These are phyloP conservation scores for Trichoderma atroviride DNA, from an alignment of 2,329 filamentous ascomycete species.

Conservation along the genomic window DNA sequence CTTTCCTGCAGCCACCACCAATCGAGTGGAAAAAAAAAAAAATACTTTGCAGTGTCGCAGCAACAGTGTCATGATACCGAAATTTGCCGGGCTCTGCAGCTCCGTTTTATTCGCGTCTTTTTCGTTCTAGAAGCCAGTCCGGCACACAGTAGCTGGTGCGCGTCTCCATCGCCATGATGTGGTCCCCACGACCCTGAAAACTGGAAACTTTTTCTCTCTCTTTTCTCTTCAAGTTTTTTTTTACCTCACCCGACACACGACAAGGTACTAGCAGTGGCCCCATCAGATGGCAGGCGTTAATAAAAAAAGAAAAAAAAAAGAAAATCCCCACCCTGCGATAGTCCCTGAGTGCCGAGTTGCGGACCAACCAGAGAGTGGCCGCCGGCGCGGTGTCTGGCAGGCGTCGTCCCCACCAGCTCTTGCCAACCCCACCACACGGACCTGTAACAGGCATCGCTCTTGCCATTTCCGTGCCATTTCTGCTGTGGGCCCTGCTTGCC, in stretches of 20 bases:
- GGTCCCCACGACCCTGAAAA: constrained; percentile 14
- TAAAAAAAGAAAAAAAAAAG: constrained; percentile 7
- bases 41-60: background rate
- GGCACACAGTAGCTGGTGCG: background rate
- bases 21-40: background rate
- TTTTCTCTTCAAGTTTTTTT: background rate
- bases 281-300: background rate
- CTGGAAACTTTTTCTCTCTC: background rate
- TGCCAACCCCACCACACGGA: background rate
- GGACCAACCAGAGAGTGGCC: constrained; percentile 19
- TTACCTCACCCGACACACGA: constrained; percentile 8
- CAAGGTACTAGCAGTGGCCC: background rate
- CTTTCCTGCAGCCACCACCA: background rate
- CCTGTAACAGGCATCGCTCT: constrained; percentile 19
- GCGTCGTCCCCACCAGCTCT: constrained; percentile 17
- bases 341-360: constrained; percentile 20
- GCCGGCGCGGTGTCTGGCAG: constrained; percentile 5
- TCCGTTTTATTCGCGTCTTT: constrained; percentile 8
- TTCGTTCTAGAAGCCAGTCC: constrained; percentile 23
- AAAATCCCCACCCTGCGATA: background rate
- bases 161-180: constrained; percentile 10
- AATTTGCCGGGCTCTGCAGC: background rate
- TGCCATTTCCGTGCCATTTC: constrained; percentile 10
- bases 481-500: constrained; percentile 20
- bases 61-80: background rate